Evolutionary conservation across 2,329 filamentous ascomycete species (phyloP), one percentile per base, ranked within the genome.

Genomic region (Ophiobolus disseminans): DNA sequence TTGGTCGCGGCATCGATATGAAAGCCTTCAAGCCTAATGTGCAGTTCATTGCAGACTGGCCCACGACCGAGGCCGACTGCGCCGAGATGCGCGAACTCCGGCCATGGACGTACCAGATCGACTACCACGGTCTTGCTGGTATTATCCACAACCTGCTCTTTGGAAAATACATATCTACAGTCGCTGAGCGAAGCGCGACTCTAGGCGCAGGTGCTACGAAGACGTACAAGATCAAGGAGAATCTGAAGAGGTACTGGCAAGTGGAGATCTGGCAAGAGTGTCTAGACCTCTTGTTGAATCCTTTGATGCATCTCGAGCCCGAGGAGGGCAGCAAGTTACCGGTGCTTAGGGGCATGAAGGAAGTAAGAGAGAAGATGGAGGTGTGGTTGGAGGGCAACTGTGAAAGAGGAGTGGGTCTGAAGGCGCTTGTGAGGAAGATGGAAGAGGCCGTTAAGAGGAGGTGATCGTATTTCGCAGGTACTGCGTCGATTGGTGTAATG

Each of bases 61-160:
- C 94, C 73, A 91, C 90, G 0, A 85, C 84, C 13, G 82, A 88
- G 19, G 87, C 91, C 42, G 94, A 99, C 74, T 99, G 94, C 73
- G 88, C 90, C 14, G 94, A 99, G 79, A 96, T 97, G 84, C 88
- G 92, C 37, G 93, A 99, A 75, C 84, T 91, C 47, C 83, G 93
- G 1, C 91, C 92, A 0, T 99, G 94, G 94, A 97, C 93, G 1
- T 97, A 91, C 78, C 94, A 99, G 72, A 90, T 97, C 59, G 94
- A 99, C 76, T 95, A 97, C 65, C 90, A 96, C 72, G 94, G 94
- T 10, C 81, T 97, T 0, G 94, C 94, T 0, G 91, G 91, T 4
- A 89, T 90, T 19, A 80, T 97, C 4, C 91, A 99, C 74, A 88
- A 86, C 34, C 82, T 99, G 62, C 82, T 99, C 3, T 99, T 97